Percentiles rank a stretch among this genome's conserved stretches.
Evolutionary conservation across 169 alveolate species (phyloP).

Genomic region (Miamiensis avidus): DNA sequence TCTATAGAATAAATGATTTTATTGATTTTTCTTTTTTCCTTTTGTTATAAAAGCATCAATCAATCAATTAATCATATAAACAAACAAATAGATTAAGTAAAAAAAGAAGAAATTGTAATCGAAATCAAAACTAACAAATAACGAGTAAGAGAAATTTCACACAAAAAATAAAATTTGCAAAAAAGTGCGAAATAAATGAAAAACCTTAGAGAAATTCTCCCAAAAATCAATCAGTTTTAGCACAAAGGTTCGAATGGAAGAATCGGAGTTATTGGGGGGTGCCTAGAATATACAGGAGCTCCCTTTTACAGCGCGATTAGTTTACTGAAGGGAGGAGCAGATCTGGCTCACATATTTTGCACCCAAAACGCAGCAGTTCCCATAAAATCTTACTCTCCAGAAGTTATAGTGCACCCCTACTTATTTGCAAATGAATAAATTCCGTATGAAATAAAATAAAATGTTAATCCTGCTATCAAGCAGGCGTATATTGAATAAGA

Average conservation of each 20-base stretch:
- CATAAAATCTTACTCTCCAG: conserved; percentile 93
- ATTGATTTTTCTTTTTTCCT: too few species aligned
- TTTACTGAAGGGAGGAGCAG: conserved; percentile 90
- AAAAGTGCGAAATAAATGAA: neutral
- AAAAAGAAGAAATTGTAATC: too few species aligned
- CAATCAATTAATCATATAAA: too few species aligned
- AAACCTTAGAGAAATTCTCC: conserved; percentile 44
- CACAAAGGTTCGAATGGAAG: conserved; percentile 84
- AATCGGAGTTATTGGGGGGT: conserved; percentile 91
- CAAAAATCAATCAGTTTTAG: conserved; percentile 32
- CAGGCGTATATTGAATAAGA: conserved; percentile 31
- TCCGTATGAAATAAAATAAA: neutral
- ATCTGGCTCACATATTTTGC: conserved; percentile 88
- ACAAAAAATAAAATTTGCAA: too few species aligned
- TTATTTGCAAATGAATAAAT: conserved; percentile 34
- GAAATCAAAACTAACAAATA: too few species aligned
- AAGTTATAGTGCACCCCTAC: conserved; percentile 91
- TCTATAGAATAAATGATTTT: too few species aligned
- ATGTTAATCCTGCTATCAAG: neutral
- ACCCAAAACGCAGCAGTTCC: conserved; percentile 89
- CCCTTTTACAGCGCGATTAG: conserved; percentile 91
- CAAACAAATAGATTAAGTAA: too few species aligned
- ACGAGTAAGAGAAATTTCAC: too few species aligned
- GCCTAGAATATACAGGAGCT: conserved; percentile 92
- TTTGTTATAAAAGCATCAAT: too few species aligned